These are phyloP conservation scores for Tolypocladium capitatum DNA, from an alignment of 2,329 filamentous ascomycete genomes.

Conservation along the genomic window DNA sequence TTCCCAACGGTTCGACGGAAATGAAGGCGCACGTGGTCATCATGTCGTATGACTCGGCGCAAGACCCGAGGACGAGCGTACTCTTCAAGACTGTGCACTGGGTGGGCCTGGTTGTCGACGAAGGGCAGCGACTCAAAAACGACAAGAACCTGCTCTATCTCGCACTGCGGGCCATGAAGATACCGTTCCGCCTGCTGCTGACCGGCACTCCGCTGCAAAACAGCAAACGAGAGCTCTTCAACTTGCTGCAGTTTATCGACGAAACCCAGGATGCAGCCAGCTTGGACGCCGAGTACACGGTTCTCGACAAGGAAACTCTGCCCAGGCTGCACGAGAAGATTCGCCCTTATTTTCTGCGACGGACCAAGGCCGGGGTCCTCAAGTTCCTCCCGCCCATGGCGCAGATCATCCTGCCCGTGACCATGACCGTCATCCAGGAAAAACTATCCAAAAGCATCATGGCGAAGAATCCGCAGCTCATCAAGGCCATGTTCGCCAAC, in stretches of 20 bases:
- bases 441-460: conserved; percentile 90
- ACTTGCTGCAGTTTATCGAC: conserved; percentile 90
- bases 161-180: conserved; percentile 57
- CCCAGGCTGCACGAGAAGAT: conserved; percentile 72
- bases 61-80: conserved; percentile 52
- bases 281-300: conserved; percentile 61
- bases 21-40: conserved; percentile 85
- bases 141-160: conserved; percentile 73
- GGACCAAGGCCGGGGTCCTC: conserved; percentile 82
- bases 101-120: conserved; percentile 83
- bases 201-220: conserved; percentile 93
- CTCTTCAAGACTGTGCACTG: conserved; percentile 64
- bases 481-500: conserved; percentile 71
- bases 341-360: conserved; percentile 53
- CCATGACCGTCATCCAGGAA: conserved; percentile 87
- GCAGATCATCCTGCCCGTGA: conserved; percentile 91
- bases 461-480: conserved; percentile 76
- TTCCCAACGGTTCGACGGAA: conserved; percentile 49
- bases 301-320: conserved; percentile 75
- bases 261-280: conserved; percentile 51
- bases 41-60: conserved; percentile 84
- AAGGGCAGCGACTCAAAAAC: conserved; percentile 91
- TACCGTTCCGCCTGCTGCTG: conserved; percentile 73
- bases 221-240: conserved; percentile 89
- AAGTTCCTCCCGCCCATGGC: conserved; percentile 87